These are phyloP conservation scores for Spergularia azorica DNA, from an alignment of 179 eudicot species.

Conservation along the genomic window DNA sequence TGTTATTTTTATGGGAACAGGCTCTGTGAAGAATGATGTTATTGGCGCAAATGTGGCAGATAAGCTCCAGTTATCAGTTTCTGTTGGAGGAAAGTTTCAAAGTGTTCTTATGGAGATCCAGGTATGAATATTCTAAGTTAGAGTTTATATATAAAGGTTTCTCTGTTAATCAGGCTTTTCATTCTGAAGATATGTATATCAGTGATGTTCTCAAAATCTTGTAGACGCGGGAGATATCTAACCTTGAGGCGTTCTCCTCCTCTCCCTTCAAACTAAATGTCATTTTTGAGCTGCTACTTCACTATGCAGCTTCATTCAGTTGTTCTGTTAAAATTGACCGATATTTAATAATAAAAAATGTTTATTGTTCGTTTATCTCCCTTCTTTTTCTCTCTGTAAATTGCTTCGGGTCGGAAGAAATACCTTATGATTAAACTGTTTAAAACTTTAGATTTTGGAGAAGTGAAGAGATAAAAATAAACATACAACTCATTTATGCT, in stretches of 20 bases:
- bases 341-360: too few species aligned
- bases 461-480: background rate
- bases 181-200: slow-evolving; percentile 8
- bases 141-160: slow-evolving; percentile 5
- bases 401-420: too few species aligned
- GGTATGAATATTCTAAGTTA: slow-evolving; percentile 45
- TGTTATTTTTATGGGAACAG: slow-evolving; percentile 49
- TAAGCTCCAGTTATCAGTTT: slow-evolving; percentile 46
- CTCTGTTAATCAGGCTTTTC: slow-evolving; percentile 1
- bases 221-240: background rate
- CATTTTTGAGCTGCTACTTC: background rate
- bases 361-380: too few species aligned
- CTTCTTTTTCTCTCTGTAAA: too few species aligned
- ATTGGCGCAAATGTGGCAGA: slow-evolving; percentile 40
- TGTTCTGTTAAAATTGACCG: too few species aligned
- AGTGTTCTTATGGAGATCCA: slow-evolving; percentile 52
- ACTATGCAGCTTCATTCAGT: background rate
- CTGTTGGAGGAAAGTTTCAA: slow-evolving; percentile 60
- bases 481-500: background rate
- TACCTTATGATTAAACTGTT: too few species aligned
- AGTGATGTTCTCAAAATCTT: background rate
- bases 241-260: background rate
- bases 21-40: slow-evolving; percentile 55
- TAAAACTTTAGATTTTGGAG: background rate
- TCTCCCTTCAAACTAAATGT: background rate